A percentile compares a stretch with the other conserved stretches of the same genome.
phyloP scores from a whole-genome alignment of 495 filamentous ascomycete genomes.

The Neurospora intermedia region DNA sequence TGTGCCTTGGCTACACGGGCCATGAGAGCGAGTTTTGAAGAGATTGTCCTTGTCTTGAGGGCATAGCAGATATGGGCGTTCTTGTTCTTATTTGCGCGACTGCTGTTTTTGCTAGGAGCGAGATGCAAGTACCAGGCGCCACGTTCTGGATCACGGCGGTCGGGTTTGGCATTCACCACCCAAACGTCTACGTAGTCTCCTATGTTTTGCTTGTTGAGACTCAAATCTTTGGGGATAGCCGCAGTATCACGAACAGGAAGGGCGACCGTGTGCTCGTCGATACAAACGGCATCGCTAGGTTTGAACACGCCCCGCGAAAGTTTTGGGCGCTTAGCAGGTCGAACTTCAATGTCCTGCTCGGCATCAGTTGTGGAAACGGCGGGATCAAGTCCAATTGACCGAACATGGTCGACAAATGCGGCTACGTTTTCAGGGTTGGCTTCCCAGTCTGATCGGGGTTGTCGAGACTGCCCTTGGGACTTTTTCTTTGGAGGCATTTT shows the following conservation, averaged over 20 bases:
- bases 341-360: neutral
- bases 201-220: conserved; percentile 1
- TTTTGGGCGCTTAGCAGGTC: conserved; percentile 15
- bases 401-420: conserved; percentile 11
- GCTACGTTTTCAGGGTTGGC: conserved; percentile 2
- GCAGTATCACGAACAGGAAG: neutral
- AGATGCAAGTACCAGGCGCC: conserved; percentile 7
- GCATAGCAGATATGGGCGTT: neutral
- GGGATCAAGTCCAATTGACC: conserved; percentile 1
- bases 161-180: neutral
- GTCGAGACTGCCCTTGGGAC: neutral
- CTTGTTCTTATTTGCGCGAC: neutral
- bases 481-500: conserved; percentile 8
- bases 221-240: neutral
- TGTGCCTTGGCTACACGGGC: conserved; percentile 3
- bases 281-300: conserved; percentile 8
- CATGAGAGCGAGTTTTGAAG: conserved; percentile 3
- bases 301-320: neutral
- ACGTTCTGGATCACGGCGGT: neutral
- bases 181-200: neutral
- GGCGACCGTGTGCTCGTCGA: conserved; percentile 13
- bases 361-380: neutral
- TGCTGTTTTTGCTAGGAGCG: conserved; percentile 2
- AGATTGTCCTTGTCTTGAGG: conserved; percentile 1
- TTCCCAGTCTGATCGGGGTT: conserved; percentile 4